Evolutionary conservation across 352 stramenopile genomes (phyloP), one percentile per base, ranked within the genome.

Genomic region (Pythium insidiosum): DNA sequence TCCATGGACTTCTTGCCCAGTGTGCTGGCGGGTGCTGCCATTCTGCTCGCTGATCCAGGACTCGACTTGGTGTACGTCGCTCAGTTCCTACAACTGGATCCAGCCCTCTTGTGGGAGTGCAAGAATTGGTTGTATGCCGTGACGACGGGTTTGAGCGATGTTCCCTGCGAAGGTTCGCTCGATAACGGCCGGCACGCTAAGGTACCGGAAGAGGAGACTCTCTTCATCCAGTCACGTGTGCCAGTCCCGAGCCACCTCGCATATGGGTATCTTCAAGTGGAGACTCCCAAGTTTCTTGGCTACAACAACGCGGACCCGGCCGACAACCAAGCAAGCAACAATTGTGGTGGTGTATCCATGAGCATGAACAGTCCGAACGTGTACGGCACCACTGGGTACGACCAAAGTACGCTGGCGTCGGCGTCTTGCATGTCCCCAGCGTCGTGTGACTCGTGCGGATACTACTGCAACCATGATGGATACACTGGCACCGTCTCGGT

Each of bases 51-150:
- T 29, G 77, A 89, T 33, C 53, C 70, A 18, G 66, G 56, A 11
- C 58, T 89, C 30, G 77, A 89, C 48, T 69, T 87, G 30, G 63
- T 82, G 46, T 89, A 85, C 49, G 74, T 87, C n/a, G 77, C 77
- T 24, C 73, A 87, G 55, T 89, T 89, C 39, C 52, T 89, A 23
- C 77, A 89, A 48, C 56, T 89, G 10, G 77, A 89, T 43, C 70
- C 72, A 22, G 80, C 68, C 21, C 67, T 89, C 43, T 59, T 89
- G 16, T 89, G 75, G 74, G 77, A 89, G 26, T 89, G 77, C 62
- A 84, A 85, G 61, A 78, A 66, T 44, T 89, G 77, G 77, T 65
- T 89, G 15, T 73, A 82, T 38, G 49, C 57, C 10, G 67, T 78
- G 44, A 71, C 72, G 10, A 81, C 70, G 34, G 63, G 58, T 4